phyloP scores from a whole-genome alignment of 2,329 filamentous ascomycete genomes.

The Botrytis porri region DNA sequence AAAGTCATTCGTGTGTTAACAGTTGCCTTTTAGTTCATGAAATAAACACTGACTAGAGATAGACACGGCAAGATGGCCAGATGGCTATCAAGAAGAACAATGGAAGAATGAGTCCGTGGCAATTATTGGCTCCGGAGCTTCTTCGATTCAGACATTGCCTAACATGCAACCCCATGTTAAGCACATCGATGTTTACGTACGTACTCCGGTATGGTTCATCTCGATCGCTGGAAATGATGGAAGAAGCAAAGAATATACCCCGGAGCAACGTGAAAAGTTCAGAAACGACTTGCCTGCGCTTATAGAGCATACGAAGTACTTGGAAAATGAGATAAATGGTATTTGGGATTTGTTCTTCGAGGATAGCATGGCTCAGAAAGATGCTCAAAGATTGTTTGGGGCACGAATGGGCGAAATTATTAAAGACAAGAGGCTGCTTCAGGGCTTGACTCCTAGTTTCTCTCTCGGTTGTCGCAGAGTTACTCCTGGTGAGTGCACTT shows the following conservation, averaged over 20 bases:
- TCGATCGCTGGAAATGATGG: conserved; percentile 47
- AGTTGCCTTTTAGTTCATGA: not conserved
- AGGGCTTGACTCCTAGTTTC: conserved; percentile 43
- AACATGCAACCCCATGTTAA: conserved; percentile 43
- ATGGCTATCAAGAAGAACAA: conserved; percentile 33
- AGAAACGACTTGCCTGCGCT: conserved; percentile 40
- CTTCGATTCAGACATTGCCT: conserved; percentile 40
- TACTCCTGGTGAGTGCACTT: conserved; percentile 34
- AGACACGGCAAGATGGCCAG: conserved; percentile 47
- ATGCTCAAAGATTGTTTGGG: conserved; percentile 40
- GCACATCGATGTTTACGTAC: conserved; percentile 49
- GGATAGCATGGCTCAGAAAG: conserved; percentile 42
- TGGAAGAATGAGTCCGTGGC: conserved; percentile 38
- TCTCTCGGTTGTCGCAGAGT: conserved; percentile 44
- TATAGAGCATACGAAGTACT: conserved; percentile 28
- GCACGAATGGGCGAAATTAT: conserved; percentile 49
- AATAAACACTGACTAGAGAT: not conserved
- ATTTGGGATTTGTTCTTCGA: conserved; percentile 47
- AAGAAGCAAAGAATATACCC: conserved; percentile 44
- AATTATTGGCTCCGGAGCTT: conserved; percentile 42
- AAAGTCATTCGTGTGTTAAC: conserved; percentile 42
- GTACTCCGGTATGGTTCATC: conserved; percentile 49
- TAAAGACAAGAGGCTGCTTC: conserved; percentile 48
- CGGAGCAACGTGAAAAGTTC: conserved; percentile 44
- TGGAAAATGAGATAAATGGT: conserved; percentile 45